Base-by-base conservation (phyloP, 306 rosid genomes). In the Morella rubra region DNA sequence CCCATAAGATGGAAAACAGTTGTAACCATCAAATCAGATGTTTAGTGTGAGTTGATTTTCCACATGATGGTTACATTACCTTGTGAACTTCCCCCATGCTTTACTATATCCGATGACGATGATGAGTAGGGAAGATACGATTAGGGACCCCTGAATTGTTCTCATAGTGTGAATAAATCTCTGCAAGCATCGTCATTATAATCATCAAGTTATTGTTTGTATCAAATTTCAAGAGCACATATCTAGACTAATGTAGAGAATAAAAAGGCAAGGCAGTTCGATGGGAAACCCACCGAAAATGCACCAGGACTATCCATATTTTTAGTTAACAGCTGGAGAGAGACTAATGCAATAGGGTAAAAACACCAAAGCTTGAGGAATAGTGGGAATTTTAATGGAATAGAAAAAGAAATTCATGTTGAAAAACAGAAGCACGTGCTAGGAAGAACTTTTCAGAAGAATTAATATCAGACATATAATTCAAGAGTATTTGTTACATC, bases 131-230 rank as follows among this genome's bases (percentile, higher is more conserved):
- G 98, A 89, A 64, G 97, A 81, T 65, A 94, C 92, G 22, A 94
- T 89, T 49, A 94, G 79, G 19, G 97, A 94, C 19, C 98, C 97
- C 80, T 94, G 98, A 81, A 94, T 87, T 51, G 98, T 92, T 82
- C 98, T 85, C 50, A 94, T 86, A 50, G 85, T 86, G 80, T 82
- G 69, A 59, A 60, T 54, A 84, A 94, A 94, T 82, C 96, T 92
- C 98, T 94, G 81, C 89, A 89, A 82, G 51, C 71, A 69, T 50
- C 77, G 51, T 56, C 15, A 19, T 53, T 41, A 67, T 40, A 65
- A 76, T 76, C 76, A 73, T 22, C 32, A 71, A 58, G 69, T 7
- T 45, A 37, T 52, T 62, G 52, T 24, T 42, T 67, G 20, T 50
- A 15, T 44, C 37, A 24, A 55, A 51, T 77, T 44, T n/a, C 7